phyloP scores from a whole-genome alignment of 2,329 filamentous ascomycete species.

The Xylariales sp. region DNA sequence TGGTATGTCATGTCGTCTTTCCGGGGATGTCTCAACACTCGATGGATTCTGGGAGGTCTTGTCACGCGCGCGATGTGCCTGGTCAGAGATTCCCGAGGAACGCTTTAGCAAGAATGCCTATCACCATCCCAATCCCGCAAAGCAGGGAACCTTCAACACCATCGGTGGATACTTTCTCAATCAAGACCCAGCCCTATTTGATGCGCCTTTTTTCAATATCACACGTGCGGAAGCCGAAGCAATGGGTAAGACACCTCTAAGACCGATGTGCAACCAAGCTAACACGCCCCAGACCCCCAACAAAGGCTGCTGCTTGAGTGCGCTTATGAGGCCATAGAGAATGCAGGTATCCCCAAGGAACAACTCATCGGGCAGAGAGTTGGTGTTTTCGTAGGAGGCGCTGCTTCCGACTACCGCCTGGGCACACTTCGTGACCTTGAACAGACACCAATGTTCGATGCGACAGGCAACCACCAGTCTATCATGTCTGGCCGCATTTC shows the following conservation, averaged over 20 bases:
- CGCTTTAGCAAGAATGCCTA: slow-evolving; percentile 29
- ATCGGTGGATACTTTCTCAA: slow-evolving; percentile 28
- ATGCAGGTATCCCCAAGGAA: slow-evolving; percentile 14
- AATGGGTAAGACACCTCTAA: slow-evolving; percentile 24
- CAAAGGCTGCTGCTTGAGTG: slow-evolving; percentile 26
- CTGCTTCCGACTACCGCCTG: slow-evolving; percentile 10
- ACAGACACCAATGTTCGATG: slow-evolving; percentile 13
- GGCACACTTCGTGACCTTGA: slow-evolving; percentile 12
- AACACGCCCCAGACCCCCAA: slow-evolving; percentile 18
- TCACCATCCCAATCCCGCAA: slow-evolving; percentile 28
- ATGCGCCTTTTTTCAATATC: slow-evolving; percentile 32
- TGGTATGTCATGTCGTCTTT: slow-evolving; percentile 28
- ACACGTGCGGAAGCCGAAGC: slow-evolving; percentile 29
- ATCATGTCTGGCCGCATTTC: slow-evolving; percentile 26
- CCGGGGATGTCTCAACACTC: slow-evolving; percentile 23
- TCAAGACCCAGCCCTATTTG: slow-evolving; percentile 24
- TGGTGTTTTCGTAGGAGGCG: slow-evolving; percentile 12
- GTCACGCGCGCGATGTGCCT: slow-evolving; percentile 23
- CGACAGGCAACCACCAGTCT: slow-evolving; percentile 24
- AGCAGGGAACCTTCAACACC: slow-evolving; percentile 29
- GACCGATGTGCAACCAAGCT: neutral
- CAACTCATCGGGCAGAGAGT: slow-evolving; percentile 9
- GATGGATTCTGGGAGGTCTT: slow-evolving; percentile 28
- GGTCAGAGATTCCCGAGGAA: slow-evolving; percentile 25
- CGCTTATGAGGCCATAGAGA: slow-evolving; percentile 26